Conservation (phyloP, 768 basidiomycete species). For the Tephrocybe sp. region DNA sequence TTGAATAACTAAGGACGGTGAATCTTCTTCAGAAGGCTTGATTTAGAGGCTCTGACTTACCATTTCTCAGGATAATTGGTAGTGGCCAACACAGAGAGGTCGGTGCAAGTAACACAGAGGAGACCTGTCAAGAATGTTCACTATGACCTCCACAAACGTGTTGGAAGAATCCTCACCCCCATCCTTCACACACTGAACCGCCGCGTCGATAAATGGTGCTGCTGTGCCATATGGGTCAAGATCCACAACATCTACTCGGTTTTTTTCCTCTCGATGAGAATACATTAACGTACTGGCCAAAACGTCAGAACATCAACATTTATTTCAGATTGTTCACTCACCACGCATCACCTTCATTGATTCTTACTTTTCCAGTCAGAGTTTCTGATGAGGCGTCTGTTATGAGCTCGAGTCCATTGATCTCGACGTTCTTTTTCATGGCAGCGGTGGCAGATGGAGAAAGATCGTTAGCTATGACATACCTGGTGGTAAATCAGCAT, state of each 20-base stretch:
- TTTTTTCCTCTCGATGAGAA: conserved; percentile 69
- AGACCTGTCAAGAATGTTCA: conserved; percentile 54
- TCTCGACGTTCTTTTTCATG: conserved; percentile 81
- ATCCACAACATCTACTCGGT: conserved; percentile 92
- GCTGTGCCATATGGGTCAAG: conserved; percentile 98
- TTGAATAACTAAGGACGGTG: conserved; percentile 55
- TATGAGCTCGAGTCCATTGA: conserved; percentile 65
- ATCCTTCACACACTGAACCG: conserved; percentile 85
- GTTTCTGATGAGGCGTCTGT: conserved; percentile 14
- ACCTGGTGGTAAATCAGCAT: conserved; percentile 43
- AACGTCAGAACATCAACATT: background rate
- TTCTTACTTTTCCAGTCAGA: conserved; percentile 55
- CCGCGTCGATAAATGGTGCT: conserved; percentile 93
- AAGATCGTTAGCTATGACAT: conserved; percentile 93
- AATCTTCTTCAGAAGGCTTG: background rate
- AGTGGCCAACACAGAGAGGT: conserved; percentile 90
- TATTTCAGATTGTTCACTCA: conserved; percentile 32
- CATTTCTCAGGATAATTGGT: conserved; percentile 97
- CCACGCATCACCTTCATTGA: conserved; percentile 97
- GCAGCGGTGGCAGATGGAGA: conserved; percentile 80
- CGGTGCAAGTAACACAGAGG: conserved; percentile 95
- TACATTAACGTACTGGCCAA: conserved; percentile 82
- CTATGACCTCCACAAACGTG: background rate
- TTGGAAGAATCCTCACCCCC: conserved; percentile 60
- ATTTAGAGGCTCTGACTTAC: conserved; percentile 37